Conservation (phyloP, 441 rosid genomes). For the Flueggea neowawraea region DNA sequence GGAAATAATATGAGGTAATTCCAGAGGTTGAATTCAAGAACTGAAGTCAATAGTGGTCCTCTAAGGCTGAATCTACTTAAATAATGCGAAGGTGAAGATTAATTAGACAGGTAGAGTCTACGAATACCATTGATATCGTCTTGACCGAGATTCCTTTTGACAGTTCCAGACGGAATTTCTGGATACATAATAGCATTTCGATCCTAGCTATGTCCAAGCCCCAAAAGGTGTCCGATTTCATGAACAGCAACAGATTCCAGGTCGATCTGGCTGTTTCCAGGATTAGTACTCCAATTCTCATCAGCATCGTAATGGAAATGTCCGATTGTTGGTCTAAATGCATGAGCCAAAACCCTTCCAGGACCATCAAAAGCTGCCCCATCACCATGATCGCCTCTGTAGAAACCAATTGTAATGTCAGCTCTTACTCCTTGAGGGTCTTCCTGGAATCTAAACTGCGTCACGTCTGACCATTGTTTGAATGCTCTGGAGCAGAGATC, state of each 20-base stretch:
- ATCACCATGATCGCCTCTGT: slow-evolving; percentile 7
- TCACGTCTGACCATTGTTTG: slow-evolving; percentile 1
- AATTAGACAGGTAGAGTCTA: not conserved
- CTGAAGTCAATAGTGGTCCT: too few relatives aligned
- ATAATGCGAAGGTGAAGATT: too few relatives aligned
- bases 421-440: not conserved
- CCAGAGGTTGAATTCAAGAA: too few relatives aligned
- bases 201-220: slow-evolving; percentile 11
- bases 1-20: too few relatives aligned
- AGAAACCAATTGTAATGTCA: slow-evolving; percentile 3
- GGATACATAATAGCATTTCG: slow-evolving; percentile 12
- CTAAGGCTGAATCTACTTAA: too few relatives aligned
- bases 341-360: not conserved
- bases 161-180: not conserved
- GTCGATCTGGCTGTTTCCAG: not conserved
- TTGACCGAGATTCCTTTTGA: slow-evolving; percentile 3
- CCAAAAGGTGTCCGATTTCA: slow-evolving; percentile 19
- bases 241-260: slow-evolving; percentile 12
- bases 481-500: slow-evolving; percentile 5
- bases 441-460: slow-evolving; percentile 5
- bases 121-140: slow-evolving; percentile 13
- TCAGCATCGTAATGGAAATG: slow-evolving; percentile 10
- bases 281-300: slow-evolving; percentile 8
- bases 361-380: slow-evolving; percentile 3
- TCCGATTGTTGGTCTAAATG: slow-evolving; percentile 3